Conservation (phyloP, 1,284 basidiomycete genomes). For the Leucoagaricus sp. region DNA sequence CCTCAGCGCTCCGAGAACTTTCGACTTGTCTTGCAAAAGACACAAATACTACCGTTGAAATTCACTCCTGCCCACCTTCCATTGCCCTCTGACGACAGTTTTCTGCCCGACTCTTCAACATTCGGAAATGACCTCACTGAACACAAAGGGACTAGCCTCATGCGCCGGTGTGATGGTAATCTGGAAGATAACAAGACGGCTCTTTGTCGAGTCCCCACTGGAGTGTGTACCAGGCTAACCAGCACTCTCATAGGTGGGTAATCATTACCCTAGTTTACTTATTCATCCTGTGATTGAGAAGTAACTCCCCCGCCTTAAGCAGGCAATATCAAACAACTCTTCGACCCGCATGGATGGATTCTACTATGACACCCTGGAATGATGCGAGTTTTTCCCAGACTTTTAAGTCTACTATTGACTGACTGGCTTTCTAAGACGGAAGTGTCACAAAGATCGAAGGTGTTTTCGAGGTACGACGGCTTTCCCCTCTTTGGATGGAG, state of each 20-base stretch:
- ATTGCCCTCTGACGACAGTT: too few species aligned
- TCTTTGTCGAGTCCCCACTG: slow-evolving; percentile 13
- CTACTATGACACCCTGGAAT: slow-evolving; percentile 18
- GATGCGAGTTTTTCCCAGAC: slow-evolving; percentile 14
- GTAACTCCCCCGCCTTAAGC: not conserved
- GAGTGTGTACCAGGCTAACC: slow-evolving; percentile 19
- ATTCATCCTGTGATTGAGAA: too few species aligned
- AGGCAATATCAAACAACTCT: slow-evolving; percentile 20
- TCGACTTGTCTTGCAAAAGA: too few species aligned
- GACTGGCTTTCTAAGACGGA: slow-evolving; percentile 26
- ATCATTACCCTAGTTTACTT: not conserved
- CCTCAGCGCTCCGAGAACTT: too few species aligned
- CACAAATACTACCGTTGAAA: too few species aligned
- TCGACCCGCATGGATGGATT: slow-evolving; percentile 21
- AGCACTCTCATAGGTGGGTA: slow-evolving; percentile 10
- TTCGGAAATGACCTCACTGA: not conserved
- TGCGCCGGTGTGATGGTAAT: not conserved
- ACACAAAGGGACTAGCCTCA: not conserved
- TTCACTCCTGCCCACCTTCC: too few species aligned
- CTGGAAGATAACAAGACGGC: slow-evolving; percentile 10
- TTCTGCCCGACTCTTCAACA: too few species aligned
- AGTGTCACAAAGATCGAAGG: slow-evolving; percentile 34
- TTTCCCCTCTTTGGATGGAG: not conserved
- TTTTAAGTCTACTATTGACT: not conserved
- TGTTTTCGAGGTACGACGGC: slow-evolving; percentile 30